Evolutionary conservation across 139 green algal species (phyloP).

Genomic region (Dunaliella primolecta): DNA sequence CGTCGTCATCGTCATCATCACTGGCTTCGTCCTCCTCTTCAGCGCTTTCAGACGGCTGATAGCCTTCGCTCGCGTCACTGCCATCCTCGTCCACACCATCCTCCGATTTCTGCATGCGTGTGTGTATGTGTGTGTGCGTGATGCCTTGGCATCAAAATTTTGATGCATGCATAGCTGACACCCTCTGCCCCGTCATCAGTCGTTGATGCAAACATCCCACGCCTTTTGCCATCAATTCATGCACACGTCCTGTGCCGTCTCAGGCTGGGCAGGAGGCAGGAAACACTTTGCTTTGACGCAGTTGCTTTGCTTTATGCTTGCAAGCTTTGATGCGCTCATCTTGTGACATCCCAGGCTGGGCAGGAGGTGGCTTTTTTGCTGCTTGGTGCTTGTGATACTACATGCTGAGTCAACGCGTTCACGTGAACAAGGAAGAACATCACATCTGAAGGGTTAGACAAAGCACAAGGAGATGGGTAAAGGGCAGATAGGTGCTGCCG

Average conservation of each 20-base stretch:
- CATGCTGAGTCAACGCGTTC: too few species aligned
- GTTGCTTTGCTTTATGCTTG: too few species aligned
- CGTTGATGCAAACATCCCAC: background rate
- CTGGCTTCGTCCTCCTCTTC: slow-evolving; percentile 63
- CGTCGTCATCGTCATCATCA: slow-evolving; percentile 37
- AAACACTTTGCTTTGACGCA: too few species aligned
- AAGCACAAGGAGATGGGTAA: too few species aligned
- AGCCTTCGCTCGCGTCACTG: slow-evolving; percentile 62
- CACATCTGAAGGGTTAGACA: too few species aligned
- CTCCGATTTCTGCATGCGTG: background rate
- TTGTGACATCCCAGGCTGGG: too few species aligned
- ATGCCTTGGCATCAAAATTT: background rate
- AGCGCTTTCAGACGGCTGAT: slow-evolving; percentile 47
- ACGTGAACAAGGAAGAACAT: too few species aligned
- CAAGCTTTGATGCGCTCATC: too few species aligned
- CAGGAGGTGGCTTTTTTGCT: too few species aligned
- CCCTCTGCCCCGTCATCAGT: background rate
- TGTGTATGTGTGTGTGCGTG: background rate
- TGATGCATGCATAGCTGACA: background rate
- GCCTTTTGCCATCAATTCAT: background rate
- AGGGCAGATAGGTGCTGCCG: too few species aligned
- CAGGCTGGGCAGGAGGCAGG: too few species aligned
- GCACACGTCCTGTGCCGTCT: background rate
- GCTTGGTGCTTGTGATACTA: too few species aligned
- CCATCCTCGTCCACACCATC: slow-evolving; percentile 69